These are phyloP conservation scores for Mrakia gelida DNA, from an alignment of 768 basidiomycete genomes.

Conservation along the genomic window DNA sequence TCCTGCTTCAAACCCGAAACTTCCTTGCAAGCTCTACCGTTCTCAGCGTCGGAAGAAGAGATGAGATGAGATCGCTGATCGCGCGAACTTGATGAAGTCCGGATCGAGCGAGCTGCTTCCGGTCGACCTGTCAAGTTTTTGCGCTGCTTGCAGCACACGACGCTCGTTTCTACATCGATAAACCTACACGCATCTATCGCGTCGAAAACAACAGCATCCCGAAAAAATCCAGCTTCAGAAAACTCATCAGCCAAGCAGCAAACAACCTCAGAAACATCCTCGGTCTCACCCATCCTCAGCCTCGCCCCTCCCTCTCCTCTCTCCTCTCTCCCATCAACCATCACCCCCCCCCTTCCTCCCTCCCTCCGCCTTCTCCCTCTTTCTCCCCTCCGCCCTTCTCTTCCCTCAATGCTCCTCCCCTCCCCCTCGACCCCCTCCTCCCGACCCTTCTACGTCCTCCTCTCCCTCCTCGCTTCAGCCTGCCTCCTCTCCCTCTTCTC, in stretches of 20 bases:
- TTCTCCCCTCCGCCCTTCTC: background rate
- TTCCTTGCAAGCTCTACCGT: no score
- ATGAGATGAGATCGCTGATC: no score
- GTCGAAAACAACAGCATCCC: no score
- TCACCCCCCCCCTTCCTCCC: background rate
- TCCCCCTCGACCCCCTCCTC: background rate
- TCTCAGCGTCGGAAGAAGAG: no score
- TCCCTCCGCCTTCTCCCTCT: background rate
- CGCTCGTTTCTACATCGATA: no score
- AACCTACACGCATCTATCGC: no score
- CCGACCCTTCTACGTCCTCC: background rate
- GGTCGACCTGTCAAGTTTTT: no score
- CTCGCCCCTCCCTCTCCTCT: background rate
- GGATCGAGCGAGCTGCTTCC: no score
- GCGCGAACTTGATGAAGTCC: no score
- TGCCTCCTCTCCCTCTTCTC: slow-evolving; percentile 6
- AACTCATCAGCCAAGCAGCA: no score
- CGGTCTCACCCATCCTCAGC: background rate
- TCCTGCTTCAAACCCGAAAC: background rate
- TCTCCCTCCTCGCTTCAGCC: background rate
- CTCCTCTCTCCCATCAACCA: background rate
- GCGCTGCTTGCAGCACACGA: no score
- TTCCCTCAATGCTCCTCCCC: background rate
- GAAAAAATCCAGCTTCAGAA: no score
- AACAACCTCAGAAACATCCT: background rate